Base-by-base conservation (phyloP, 2,329 filamentous ascomycete genomes). In the Colletotrichum sublineola region DNA sequence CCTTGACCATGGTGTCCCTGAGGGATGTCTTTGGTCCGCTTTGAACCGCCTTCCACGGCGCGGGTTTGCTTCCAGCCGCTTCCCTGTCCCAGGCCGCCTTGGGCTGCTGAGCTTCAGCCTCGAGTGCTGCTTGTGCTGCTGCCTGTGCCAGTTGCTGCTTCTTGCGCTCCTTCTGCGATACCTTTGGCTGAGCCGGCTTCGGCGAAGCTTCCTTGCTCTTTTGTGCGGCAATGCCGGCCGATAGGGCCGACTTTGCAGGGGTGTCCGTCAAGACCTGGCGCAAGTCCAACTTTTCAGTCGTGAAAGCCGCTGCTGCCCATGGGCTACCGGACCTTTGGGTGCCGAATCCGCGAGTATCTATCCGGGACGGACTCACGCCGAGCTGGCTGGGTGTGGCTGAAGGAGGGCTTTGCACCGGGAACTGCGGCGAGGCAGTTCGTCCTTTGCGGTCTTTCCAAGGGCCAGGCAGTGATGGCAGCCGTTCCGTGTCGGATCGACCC, bases 121-220 rank as follows among this genome's bases (percentile, higher is more conserved):
- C 80, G 75, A 83, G 81, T 9, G 84, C 81, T 42, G 81, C 82
- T 71, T 86, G 82, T 46, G 84, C 79, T 33, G 80, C 83, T 33
- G 86, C 83, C 77, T 93, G 90, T 73, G 90, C 87, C 77, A 94
- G 92, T 77, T 94, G 90, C 75, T 95, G 90, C 78, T 90, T 93
- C 83, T 97, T 98, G 31, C 95, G 91, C 80, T 98, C 95, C 78
- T 96, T 97, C 77, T 98, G 96, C 0, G 95, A 97, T 75, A 97
- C 82, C 79, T 94, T 97, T 0, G 82, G 79, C 20, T 84, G 82
- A 0, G 84, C 77, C 50, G 77, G 65, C 75, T 83, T 86, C 62
- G 70, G 78, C 67, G 68, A 77, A 31, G 80, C 70, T 24, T 86
- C 83, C 65, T 82, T 86, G 9, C 75, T 79, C 58, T 81, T 86